Base-by-base conservation (phyloP, 129 eudicot species). In the Chrysanthemum makinoi region DNA sequence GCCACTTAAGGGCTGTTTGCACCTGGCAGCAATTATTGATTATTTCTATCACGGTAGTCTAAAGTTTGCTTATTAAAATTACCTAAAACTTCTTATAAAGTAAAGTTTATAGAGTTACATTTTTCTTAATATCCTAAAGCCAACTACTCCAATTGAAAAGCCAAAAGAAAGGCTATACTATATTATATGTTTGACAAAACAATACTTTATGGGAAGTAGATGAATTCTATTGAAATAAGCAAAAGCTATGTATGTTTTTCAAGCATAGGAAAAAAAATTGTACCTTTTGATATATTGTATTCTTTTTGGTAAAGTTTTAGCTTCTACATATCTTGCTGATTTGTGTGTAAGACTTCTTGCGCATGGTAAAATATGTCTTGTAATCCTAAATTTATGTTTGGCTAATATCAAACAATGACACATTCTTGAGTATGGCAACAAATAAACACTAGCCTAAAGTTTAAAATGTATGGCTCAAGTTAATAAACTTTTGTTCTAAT, bases 141-240 rank as follows among this genome's bases (percentile, higher is more conserved):
- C 56, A 51, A 76, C 81, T 48, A 77, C 81, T 77, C 64, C 59
- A 51, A 33, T 62, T 62, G 10, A 10, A 53, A 52, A 62, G 39
- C 19, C 10, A 47, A 60, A 75, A 76, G 61, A 55, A 22, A 39
- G 35, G 64, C 22, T 76, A 30, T 19, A 33, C 22, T 52, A 69
- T 77, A 69, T 57, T 47, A 57, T 75, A n/a, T 52, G 71, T 70
- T 68, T 70, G 72, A 69, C 65, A 62, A 74, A 66, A 16, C 17
- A 22, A 66, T 18, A 47, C 57, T 74, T 64, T 64, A 63, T 66
- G 57, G 57, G 59, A 55, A 24, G 64, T 43, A 44, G 24, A 65
- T 16, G 65, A 51, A 66, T 48, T 67, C 50, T 26, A 19, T 12
- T 48, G 69, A 46, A 49, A 66, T 35, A 66, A 75, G 30, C 69